Conservation (phyloP, 345 rosid species). For the Euphorbia tirucalli region DNA sequence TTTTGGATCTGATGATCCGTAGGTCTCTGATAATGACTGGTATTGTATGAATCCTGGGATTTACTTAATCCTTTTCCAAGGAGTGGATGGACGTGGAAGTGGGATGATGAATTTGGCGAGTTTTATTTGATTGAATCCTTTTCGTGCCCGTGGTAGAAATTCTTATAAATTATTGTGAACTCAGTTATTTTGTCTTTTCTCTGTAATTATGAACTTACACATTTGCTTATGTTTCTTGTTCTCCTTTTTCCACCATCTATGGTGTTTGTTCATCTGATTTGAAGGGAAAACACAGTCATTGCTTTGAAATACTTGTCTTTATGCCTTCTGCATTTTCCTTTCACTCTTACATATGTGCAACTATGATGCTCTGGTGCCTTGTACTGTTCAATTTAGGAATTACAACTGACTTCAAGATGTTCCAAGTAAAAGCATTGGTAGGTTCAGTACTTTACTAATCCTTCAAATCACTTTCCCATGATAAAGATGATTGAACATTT, state of each 20-base stretch:
- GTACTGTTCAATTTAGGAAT: too few species aligned
- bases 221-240: not conserved
- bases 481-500: not conserved
- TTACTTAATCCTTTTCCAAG: too few species aligned
- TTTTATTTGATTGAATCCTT: not conserved
- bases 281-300: too few species aligned
- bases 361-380: too few species aligned
- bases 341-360: too few species aligned
- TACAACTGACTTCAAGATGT: too few species aligned
- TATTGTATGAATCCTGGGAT: not conserved
- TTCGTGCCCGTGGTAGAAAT: not conserved
- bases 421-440: not conserved
- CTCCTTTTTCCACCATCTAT: not conserved
- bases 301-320: not conserved
- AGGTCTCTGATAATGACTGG: not conserved
- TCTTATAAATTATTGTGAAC: not conserved
- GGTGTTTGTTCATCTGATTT: not conserved
- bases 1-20: slow-evolving; percentile 4
- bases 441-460: too few species aligned
- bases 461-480: not conserved
- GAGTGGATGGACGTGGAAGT: not conserved
- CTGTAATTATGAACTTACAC: not conserved
- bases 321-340: too few species aligned
- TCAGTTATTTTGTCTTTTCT: not conserved
- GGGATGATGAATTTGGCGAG: not conserved